These are phyloP conservation scores for Angophora floribunda DNA, from an alignment of 345 rosid species.

Conservation along the genomic window DNA sequence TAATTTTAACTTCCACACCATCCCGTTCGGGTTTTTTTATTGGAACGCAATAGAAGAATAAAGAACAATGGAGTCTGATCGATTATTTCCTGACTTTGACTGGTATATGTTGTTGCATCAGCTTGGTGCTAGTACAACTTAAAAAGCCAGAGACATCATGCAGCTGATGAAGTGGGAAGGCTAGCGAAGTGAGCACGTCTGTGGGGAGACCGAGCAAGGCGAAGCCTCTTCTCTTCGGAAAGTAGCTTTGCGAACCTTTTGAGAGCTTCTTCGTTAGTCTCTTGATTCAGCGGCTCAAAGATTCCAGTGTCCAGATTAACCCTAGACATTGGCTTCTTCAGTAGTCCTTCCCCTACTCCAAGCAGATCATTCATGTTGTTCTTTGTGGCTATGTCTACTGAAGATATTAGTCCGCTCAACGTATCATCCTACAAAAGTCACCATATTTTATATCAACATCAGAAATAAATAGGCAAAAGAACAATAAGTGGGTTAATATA, in stretches of 20 bases:
- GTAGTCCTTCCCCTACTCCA: background rate
- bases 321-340: conserved; percentile 2
- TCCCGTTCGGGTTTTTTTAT: background rate
- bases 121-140: background rate
- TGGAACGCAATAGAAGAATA: background rate
- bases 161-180: background rate
- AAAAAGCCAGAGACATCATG: background rate
- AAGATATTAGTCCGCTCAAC: background rate
- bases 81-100: background rate
- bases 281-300: background rate
- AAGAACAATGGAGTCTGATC: background rate
- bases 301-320: background rate
- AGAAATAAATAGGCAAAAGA: background rate
- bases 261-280: background rate
- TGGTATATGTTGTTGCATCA: background rate
- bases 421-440: background rate
- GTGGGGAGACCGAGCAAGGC: background rate
- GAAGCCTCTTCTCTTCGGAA: conserved; percentile 1
- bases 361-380: conserved; percentile 2
- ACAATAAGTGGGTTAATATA: background rate
- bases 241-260: background rate
- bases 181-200: background rate
- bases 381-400: conserved; percentile 2
- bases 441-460: background rate
- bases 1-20: background rate